Base-by-base conservation (phyloP, 2,329 filamentous ascomycete species). In the Hawksworthiomyces lignivorus region DNA sequence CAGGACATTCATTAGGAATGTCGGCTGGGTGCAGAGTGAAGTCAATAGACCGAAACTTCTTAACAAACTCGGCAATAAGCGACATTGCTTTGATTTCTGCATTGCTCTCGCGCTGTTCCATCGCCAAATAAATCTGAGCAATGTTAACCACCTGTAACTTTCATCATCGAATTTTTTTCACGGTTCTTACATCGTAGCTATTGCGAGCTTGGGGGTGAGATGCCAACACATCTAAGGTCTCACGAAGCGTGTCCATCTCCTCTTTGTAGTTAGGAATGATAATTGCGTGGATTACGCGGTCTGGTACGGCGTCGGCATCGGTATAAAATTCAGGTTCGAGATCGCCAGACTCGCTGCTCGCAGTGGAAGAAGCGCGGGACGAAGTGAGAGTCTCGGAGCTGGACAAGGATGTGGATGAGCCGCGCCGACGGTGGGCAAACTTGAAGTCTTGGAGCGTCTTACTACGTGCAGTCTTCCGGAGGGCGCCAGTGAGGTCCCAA, bases 221-320 rank as follows among this genome's bases (percentile, higher is more conserved):
- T 5, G 80, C 80, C 46, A 86, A 61, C 18, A 86, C 81, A 30
- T 80, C 75, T 17, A 87, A 61, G 0, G 82, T 86, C 55, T 84
- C 80, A 48, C 75, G 70, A 35, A 86, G 64, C 0, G 77, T 83
- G 44, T 82, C 77, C 43, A 79, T 63, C 43, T 85, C 80, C 57
- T 87, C 82, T 59, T 83, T 83, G 63, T 86, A 87, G 54, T 84
- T 84, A 15, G 82, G 82, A 32, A 87, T 69, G 48, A 86, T 67
- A 47, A 87, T 82, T 12, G 75, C 78, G 55, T 84, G 79, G 22
- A 83, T 62, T 42, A 82, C 60, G 19, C 63, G 63, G 30, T 69
- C 62, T n/a, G 62, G 54, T 1, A 62, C 58, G 9, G 60, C 56
- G 15, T 69, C 66, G 33, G 51, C 59, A 36, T 76, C 72, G 6